These are phyloP conservation scores for Prunus kanzakura DNA, from an alignment of 306 rosid genomes.

Conservation along the genomic window DNA sequence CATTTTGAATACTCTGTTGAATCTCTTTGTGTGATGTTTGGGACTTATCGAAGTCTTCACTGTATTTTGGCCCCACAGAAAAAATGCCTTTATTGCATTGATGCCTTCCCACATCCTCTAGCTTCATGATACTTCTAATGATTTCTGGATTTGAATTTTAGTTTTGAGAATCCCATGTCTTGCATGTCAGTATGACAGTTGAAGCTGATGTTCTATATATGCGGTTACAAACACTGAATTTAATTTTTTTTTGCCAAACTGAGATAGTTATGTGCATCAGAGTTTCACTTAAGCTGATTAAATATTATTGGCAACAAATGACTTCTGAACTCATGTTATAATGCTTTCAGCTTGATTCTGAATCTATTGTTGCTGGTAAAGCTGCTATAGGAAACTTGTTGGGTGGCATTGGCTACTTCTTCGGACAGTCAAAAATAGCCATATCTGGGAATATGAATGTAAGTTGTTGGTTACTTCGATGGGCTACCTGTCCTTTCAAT, in stretches of 20 bases:
- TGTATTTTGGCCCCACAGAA: background rate
- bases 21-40: background rate
- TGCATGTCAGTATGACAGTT: background rate
- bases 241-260: background rate
- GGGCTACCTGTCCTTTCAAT: background rate
- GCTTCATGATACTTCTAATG: background rate
- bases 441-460: conserved; percentile 48
- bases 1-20: background rate
- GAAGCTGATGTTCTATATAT: background rate
- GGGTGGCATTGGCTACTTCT: conserved; percentile 97
- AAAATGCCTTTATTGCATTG: background rate
- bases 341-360: conserved; percentile 72
- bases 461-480: conserved; percentile 29
- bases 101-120: background rate
- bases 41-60: background rate
- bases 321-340: conserved; percentile 28
- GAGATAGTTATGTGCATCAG: background rate
- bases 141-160: background rate
- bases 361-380: conserved; percentile 71
- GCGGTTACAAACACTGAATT: background rate
- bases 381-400: conserved; percentile 82
- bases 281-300: conserved; percentile 18
- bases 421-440: conserved; percentile 85
- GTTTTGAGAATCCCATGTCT: background rate
- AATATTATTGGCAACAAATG: conserved; percentile 10